Evolutionary conservation across 1,284 basidiomycete species (phyloP).

Genomic region (Fomes fomentarius): DNA sequence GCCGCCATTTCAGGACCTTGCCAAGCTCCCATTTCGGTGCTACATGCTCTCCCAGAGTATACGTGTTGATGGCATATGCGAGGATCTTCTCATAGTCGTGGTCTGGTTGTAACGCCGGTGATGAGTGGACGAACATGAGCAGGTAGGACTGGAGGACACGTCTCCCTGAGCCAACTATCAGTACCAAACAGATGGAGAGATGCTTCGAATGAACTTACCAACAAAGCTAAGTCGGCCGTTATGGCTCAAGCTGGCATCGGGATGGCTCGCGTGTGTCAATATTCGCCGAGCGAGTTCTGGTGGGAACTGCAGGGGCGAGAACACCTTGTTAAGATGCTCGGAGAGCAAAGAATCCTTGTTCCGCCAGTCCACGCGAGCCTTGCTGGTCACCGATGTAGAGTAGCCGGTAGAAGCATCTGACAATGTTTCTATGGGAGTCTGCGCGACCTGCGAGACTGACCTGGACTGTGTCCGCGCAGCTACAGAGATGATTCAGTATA

Average conservation of each 20-base stretch:
- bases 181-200: not conserved
- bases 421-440: not conserved
- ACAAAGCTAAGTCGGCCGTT: constrained; percentile 72
- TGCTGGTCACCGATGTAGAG: not conserved
- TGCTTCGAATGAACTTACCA: constrained; percentile 56
- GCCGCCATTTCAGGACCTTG: constrained; percentile 70
- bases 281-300: constrained; percentile 69
- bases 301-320: constrained; percentile 69
- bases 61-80: constrained; percentile 62
- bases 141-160: constrained; percentile 75
- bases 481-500: not conserved
- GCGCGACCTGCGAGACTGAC: constrained; percentile 5
- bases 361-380: constrained; percentile 17
- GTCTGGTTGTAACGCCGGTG: constrained; percentile 45
- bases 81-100: constrained; percentile 58
- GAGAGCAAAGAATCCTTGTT: constrained; percentile 36
- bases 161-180: constrained; percentile 50
- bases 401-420: not conserved
- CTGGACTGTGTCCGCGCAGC: constrained; percentile 4
- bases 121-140: constrained; percentile 70
- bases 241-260: constrained; percentile 63
- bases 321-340: constrained; percentile 61
- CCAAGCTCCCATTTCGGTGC: constrained; percentile 74
- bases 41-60: constrained; percentile 70
- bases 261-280: constrained; percentile 77